Percentiles rank a stretch among this genome's conserved stretches.
These are phyloP conservation scores for Talaromyces proteolyticus DNA, from an alignment of 495 filamentous ascomycete species.

Conservation along the genomic window DNA sequence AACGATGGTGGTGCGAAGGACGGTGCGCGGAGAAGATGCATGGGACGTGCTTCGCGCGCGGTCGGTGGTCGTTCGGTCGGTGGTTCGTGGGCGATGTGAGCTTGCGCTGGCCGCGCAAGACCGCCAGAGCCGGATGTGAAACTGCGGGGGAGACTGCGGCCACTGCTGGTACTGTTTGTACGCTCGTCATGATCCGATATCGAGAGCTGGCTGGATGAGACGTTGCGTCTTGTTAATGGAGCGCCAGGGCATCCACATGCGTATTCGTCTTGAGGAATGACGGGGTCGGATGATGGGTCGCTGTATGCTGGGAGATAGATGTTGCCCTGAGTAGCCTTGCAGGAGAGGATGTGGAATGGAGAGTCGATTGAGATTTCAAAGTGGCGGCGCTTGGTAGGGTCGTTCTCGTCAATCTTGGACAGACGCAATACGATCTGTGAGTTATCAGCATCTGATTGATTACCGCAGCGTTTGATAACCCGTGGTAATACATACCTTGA, in stretches of 20 bases:
- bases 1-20: constrained; percentile 90
- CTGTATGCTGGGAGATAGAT: constrained; percentile 83
- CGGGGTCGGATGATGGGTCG: constrained; percentile 46
- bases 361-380: constrained; percentile 99
- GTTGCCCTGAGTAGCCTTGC: constrained; percentile 87
- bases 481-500: no score
- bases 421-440: constrained; percentile 91
- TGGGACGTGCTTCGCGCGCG: constrained; percentile 52
- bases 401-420: constrained; percentile 75
- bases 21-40: constrained; percentile 83
- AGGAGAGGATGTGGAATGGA: constrained; percentile 92
- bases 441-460: neutral
- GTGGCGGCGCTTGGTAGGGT: constrained; percentile 80
- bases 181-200: constrained; percentile 23
- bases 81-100: constrained; percentile 19
- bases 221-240: constrained; percentile 28
- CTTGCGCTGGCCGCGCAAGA: constrained; percentile 40
- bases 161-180: constrained; percentile 10
- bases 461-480: neutral
- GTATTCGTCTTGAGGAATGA: constrained; percentile 41
- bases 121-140: constrained; percentile 41
- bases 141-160: constrained; percentile 29
- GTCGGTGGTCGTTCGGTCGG: constrained; percentile 15
- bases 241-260: constrained; percentile 79
- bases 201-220: constrained; percentile 33